These are phyloP conservation scores for Wallacemonas sp. DNA, from an alignment of 208 protist genomes.

Conservation along the genomic window DNA sequence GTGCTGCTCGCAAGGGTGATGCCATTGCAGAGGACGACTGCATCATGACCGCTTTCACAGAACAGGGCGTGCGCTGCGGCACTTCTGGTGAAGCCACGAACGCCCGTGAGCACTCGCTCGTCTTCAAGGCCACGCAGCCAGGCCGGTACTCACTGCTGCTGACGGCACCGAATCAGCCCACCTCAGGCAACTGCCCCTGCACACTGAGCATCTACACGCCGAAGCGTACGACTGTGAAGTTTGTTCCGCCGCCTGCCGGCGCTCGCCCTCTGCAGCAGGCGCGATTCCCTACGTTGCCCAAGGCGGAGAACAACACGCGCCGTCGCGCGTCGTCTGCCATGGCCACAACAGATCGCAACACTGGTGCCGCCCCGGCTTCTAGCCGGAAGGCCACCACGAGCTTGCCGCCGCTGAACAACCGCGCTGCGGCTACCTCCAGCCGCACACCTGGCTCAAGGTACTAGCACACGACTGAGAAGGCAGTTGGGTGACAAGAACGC, in stretches of 20 bases:
- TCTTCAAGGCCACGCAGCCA: conserved; percentile 44
- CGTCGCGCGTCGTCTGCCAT: conserved; percentile 6
- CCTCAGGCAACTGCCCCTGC: conserved; percentile 57
- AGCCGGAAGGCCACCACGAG: conserved; percentile 11
- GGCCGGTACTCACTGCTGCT: conserved; percentile 67
- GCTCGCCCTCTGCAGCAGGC: conserved; percentile 47
- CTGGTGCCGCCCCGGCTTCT: background rate
- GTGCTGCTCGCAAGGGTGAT: conserved; percentile 41
- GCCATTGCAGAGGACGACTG: conserved; percentile 64
- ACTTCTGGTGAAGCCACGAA: conserved; percentile 69
- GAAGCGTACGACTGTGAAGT: conserved; percentile 56
- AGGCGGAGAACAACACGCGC: conserved; percentile 3
- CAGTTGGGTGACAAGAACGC: no score
- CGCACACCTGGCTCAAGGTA: background rate
- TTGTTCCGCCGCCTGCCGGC: conserved; percentile 41
- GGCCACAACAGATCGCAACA: conserved; percentile 4
- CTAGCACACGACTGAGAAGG: no score
- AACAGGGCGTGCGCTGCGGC: conserved; percentile 52
- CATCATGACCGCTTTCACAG: conserved; percentile 59
- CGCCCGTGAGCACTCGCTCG: conserved; percentile 80
- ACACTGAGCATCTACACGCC: conserved; percentile 66
- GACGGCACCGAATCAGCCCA: conserved; percentile 37
- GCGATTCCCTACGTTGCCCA: conserved; percentile 49
- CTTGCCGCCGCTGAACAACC: conserved; percentile 10
- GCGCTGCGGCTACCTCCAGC: background rate